Evolutionary conservation across 2,329 filamentous ascomycete species (phyloP).

Genomic region (Reticulascus tulasneorum): DNA sequence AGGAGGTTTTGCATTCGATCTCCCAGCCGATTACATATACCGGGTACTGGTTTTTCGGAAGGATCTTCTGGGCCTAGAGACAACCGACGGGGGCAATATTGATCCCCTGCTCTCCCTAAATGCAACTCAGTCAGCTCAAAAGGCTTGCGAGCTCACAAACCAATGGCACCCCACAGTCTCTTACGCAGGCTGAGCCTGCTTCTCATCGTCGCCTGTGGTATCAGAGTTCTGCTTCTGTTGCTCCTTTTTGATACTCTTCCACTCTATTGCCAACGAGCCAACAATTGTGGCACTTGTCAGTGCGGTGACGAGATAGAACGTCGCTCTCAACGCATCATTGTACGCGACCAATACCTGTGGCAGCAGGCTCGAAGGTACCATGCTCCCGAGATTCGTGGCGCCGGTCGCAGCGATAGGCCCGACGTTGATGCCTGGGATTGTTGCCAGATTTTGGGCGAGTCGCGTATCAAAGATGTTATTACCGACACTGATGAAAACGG

Average conservation of each 20-base stretch:
- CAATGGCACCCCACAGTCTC: too few species aligned
- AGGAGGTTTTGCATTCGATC: not conserved
- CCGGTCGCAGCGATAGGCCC: slow-evolving; percentile 26
- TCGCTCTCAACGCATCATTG: slow-evolving; percentile 48
- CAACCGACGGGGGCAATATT: too few species aligned
- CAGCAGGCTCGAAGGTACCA: slow-evolving; percentile 18
- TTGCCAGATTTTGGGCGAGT: slow-evolving; percentile 32
- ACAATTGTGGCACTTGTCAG: slow-evolving; percentile 44
- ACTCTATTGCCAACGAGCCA: slow-evolving; percentile 58
- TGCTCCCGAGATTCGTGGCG: slow-evolving; percentile 46
- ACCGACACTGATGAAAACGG: slow-evolving; percentile 46
- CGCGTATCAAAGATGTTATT: slow-evolving; percentile 47
- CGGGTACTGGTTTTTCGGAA: slow-evolving; percentile 23
- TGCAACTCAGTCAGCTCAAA: too few species aligned
- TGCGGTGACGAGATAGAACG: slow-evolving; percentile 52
- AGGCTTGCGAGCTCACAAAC: too few species aligned
- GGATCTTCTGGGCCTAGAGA: too few species aligned
- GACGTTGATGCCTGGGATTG: slow-evolving; percentile 30
- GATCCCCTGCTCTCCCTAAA: too few species aligned
- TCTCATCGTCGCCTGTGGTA: too few species aligned
- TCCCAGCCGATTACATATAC: slow-evolving; percentile 27
- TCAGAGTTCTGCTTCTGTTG: too few species aligned
- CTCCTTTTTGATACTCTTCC: slow-evolving; percentile 64
- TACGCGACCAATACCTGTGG: slow-evolving; percentile 36
- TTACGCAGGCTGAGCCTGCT: too few species aligned